Evolutionary conservation across 2,329 filamentous ascomycete species (phyloP), one percentile per base, ranked within the genome.

Genomic region (Alternaria angustiovoidea): DNA sequence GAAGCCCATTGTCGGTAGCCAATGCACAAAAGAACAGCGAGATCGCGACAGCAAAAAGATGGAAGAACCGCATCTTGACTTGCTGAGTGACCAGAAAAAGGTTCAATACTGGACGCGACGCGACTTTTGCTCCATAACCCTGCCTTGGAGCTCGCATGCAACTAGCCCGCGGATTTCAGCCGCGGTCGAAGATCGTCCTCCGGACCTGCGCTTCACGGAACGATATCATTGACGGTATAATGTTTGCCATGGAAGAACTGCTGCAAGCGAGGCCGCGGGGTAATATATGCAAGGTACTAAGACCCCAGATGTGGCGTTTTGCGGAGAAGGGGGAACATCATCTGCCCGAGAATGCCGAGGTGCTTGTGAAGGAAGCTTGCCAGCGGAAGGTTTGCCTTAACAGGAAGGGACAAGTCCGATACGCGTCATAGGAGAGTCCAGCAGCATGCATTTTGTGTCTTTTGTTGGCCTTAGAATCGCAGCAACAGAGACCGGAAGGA

Each of bases 1-100:
- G 70, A 8, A 73, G 62, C 30, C 71, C 72, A 67, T 75, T 71
- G 46, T 74, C 65, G 36, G 63, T 65, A n/a, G 71, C 69, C 11
- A 68, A 43, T 5, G 59, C 64, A 26, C 63, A 57, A 34, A 60
- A 34, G n/a, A 67, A 39, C 32, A 70, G 47, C 20, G 59, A 44
- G 8, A 63, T 18, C 18, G 43, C 58, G 36, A 59, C 49, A 16
- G 49, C 38, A 16, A 67, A 12, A n/a, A 66, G 39, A 43, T 38
- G 48, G 24, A 52, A 48, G 54, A 65, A 46, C 44, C 46, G 55
- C 64, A 70, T 68, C 18, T 34, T 34, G 39, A 53, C 28, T 53
- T 28, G 4, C 22, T 46, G 20, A 18, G 18, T 28, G 28, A 42
- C 16, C 16, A 14, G 24, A 8, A 24, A 22, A 28, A 34, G 14